A percentile compares a stretch with the other conserved stretches of the same genome.
Conservation (phyloP, 2,329 filamentous ascomycete species). For the Xylaria sp. region DNA sequence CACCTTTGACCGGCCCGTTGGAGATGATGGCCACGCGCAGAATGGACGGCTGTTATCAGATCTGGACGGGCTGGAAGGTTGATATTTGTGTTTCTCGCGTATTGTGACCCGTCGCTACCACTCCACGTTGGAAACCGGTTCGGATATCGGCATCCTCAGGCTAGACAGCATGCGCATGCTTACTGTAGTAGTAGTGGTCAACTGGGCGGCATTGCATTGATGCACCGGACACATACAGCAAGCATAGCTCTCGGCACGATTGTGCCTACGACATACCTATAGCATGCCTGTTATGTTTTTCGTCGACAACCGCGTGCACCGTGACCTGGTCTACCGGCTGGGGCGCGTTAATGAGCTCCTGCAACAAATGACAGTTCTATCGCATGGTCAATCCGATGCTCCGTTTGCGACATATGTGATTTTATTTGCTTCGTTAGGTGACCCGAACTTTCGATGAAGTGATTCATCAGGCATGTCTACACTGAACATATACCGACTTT, state of each 20-base stretch:
- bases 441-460: slow-evolving; percentile 4
- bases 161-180: slow-evolving; percentile 17
- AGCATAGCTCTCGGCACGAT: neutral
- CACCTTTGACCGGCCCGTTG: slow-evolving; percentile 9
- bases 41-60: slow-evolving; percentile 12
- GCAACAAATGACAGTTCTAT: neutral
- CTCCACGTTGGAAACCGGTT: neutral
- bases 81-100: slow-evolving; percentile 22
- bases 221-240: neutral
- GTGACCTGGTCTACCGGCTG: too few relatives aligned
- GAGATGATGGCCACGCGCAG: neutral
- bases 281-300: neutral
- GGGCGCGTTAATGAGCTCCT: neutral
- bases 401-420: neutral
- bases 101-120: neutral
- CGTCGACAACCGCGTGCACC: neutral
- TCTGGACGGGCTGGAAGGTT: neutral
- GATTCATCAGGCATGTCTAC: neutral
- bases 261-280: neutral
- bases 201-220: slow-evolving; percentile 14
- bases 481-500: neutral
- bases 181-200: slow-evolving; percentile 25
- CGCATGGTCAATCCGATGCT: neutral
- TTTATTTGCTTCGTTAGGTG: slow-evolving; percentile 5
- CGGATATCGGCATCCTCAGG: slow-evolving; percentile 21